These are phyloP conservation scores for Populus hybrid DNA, from an alignment of 441 rosid genomes.

Conservation along the genomic window DNA sequence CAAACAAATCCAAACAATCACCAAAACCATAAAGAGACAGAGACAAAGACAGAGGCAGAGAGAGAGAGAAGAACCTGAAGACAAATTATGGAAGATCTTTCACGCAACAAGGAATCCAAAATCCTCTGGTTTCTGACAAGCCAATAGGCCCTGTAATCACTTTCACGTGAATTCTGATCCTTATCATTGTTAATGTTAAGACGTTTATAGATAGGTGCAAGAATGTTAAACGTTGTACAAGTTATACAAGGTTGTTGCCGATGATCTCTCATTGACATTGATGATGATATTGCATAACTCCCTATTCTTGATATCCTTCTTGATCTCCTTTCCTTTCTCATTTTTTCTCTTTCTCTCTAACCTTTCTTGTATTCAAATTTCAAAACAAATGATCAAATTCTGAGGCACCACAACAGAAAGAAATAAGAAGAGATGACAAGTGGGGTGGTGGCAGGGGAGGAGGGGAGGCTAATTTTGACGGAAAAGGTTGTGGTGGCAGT, in stretches of 20 bases:
- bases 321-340: constrained; percentile 31
- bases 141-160: constrained; percentile 69
- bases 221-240: constrained; percentile 88
- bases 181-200: constrained; percentile 37
- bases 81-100: constrained; percentile 82
- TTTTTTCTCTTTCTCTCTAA: not conserved
- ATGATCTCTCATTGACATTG: constrained; percentile 61
- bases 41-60: too few relatives aligned
- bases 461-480: not conserved
- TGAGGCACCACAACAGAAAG: not conserved
- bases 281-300: constrained; percentile 79
- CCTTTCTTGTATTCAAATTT: not conserved
- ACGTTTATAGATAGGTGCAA: constrained; percentile 91
- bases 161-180: constrained; percentile 68
- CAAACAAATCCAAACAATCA: not conserved
- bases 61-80: constrained; percentile 52
- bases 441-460: not conserved
- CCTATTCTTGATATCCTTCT: constrained; percentile 53
- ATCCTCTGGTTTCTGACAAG: constrained; percentile 70
- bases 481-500: not conserved
- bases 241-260: constrained; percentile 77
- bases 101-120: constrained; percentile 65
- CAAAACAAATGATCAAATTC: not conserved
- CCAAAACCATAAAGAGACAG: not conserved
- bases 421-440: not conserved